These are phyloP conservation scores for Oenanthe javanica DNA, from an alignment of 140 eudicot genomes.

Conservation along the genomic window DNA sequence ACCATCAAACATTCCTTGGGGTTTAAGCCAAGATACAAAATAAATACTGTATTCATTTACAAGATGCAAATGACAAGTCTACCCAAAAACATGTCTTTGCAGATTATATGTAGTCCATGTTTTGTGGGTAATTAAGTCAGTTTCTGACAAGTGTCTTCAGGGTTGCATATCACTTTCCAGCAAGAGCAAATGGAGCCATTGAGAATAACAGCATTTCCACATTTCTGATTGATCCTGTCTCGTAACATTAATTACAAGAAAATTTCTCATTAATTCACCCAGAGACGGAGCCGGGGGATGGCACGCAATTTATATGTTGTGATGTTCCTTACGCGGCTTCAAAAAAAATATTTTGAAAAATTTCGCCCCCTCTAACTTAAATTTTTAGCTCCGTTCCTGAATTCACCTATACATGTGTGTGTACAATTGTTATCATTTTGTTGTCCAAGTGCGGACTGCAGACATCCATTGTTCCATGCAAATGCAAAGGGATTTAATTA, in stretches of 20 bases:
- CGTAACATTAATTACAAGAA: not conserved
- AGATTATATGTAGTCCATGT: not conserved
- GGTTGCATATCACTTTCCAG: slow-evolving; percentile 44
- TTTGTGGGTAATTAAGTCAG: slow-evolving; percentile 20
- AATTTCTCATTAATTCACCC: not conserved
- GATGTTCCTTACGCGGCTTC: no score
- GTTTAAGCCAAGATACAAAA: slow-evolving; percentile 48
- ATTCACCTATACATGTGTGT: not conserved
- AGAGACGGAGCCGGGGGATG: no score
- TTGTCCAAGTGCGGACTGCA: not conserved
- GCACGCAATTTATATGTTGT: no score
- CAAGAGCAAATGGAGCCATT: slow-evolving; percentile 21
- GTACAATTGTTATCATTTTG: not conserved
- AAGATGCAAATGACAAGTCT: slow-evolving; percentile 23
- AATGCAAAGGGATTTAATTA: not conserved
- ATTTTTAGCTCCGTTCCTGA: no score
- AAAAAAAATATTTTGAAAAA: no score
- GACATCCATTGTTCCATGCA: not conserved
- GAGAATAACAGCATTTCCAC: not conserved
- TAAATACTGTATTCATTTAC: slow-evolving; percentile 15
- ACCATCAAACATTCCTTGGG: slow-evolving; percentile 47
- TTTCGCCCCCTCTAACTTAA: no score
- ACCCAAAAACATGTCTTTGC: slow-evolving; percentile 17
- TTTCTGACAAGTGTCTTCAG: slow-evolving; percentile 4
- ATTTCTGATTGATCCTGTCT: not conserved